Percentiles rank a stretch among this genome's conserved stretches.
Evolutionary conservation across 2,329 filamentous ascomycete genomes (phyloP).

Genomic region (Aurifilum marmelostoma): DNA sequence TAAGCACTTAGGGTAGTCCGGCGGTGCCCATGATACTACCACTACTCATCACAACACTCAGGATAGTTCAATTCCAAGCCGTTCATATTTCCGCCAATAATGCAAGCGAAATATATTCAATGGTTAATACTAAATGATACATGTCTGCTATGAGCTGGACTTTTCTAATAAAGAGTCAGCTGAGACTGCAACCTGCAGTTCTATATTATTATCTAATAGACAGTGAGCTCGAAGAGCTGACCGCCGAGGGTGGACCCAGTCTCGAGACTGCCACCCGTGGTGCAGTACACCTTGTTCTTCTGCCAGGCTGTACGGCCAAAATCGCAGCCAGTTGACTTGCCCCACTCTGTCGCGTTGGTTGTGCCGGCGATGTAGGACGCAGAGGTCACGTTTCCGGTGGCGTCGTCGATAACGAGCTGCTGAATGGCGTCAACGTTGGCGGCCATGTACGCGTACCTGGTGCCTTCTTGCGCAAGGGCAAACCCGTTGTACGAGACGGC

Average conservation of each 20-base stretch:
- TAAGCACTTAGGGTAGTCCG: too few relatives aligned
- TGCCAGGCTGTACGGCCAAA: slow-evolving; percentile 10
- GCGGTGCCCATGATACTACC: too few relatives aligned
- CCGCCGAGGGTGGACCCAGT: slow-evolving; percentile 8
- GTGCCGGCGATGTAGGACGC: neutral
- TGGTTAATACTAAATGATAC: too few relatives aligned
- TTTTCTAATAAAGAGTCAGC: too few relatives aligned
- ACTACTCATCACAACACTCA: too few relatives aligned
- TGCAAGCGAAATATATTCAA: too few relatives aligned
- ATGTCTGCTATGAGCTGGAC: too few relatives aligned
- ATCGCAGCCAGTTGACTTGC: slow-evolving; percentile 13
- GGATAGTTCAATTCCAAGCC: too few relatives aligned
- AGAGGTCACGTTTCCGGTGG: slow-evolving; percentile 8
- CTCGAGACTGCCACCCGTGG: neutral
- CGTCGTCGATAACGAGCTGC: slow-evolving; percentile 2
- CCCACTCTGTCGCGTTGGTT: neutral
- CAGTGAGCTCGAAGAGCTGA: slow-evolving; percentile 15
- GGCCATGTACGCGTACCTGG: slow-evolving; percentile 8
- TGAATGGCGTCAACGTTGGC: neutral
- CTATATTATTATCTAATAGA: slow-evolving; percentile 45
- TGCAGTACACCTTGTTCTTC: slow-evolving; percentile 18
- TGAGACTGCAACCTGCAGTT: too few relatives aligned
- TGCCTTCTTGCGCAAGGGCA: neutral
- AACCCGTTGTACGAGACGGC: slow-evolving; percentile 15
- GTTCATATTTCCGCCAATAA: too few relatives aligned